A percentile compares a stretch with the other conserved stretches of the same genome.
Evolutionary conservation across 805 yeast species (phyloP).

Genomic region (Sugiyamaella floridensis): DNA sequence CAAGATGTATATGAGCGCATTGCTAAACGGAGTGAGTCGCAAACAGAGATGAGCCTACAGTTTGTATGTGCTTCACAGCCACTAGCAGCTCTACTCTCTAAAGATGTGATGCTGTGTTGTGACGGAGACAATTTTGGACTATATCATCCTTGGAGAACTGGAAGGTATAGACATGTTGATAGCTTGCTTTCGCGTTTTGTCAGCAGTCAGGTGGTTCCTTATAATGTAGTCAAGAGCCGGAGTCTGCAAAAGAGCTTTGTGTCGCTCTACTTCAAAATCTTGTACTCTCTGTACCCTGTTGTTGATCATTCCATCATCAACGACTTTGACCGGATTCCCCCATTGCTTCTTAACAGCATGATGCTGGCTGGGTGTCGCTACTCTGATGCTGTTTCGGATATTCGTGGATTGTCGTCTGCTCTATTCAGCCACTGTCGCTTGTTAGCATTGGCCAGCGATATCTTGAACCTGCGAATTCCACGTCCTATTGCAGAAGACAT

Average conservation of each 20-base stretch:
- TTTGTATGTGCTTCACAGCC: conserved; percentile 4
- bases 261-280: neutral
- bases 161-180: neutral
- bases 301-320: neutral
- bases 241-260: neutral
- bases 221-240: neutral
- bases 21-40: neutral
- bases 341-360: neutral
- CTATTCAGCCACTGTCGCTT: conserved; percentile 1
- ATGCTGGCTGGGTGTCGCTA: conserved; percentile 4
- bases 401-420: neutral
- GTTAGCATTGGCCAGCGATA: neutral
- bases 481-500: neutral
- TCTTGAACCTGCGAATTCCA: neutral
- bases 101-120: conserved; percentile 2
- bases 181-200: neutral
- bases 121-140: conserved; percentile 1
- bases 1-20: neutral
- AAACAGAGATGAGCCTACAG: neutral
- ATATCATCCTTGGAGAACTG: conserved; percentile 3
- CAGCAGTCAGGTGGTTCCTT: neutral
- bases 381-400: neutral
- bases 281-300: conserved; percentile 1
- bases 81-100: neutral
- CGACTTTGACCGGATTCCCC: neutral